Conservation (phyloP, 805 yeast genomes). For the Ogataea chonburiensis region DNA sequence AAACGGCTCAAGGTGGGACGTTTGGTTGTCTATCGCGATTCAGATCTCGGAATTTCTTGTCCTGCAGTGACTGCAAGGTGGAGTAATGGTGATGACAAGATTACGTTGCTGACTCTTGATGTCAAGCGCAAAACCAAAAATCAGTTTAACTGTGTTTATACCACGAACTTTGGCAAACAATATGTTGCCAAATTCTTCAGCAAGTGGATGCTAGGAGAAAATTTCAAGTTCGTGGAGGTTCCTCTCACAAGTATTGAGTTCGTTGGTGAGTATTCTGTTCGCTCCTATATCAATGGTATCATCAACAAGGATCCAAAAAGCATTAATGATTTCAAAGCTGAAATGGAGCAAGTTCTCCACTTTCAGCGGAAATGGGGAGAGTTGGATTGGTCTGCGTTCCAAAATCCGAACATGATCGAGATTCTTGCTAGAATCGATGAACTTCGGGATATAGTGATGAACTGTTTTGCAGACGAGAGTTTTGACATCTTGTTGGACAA, state of each 20-base stretch:
- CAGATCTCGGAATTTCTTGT: constrained; percentile 32
- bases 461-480: constrained; percentile 31
- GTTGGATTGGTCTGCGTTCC: constrained; percentile 38
- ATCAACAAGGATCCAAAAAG: constrained; percentile 38
- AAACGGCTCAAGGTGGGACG: constrained; percentile 53
- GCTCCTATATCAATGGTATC: constrained; percentile 35
- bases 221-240: constrained; percentile 36
- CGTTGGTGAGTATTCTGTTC: constrained; percentile 39
- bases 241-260: constrained; percentile 43
- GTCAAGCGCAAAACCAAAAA: constrained; percentile 29
- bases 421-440: constrained; percentile 39
- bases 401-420: constrained; percentile 37
- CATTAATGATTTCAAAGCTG: constrained; percentile 36
- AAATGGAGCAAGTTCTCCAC: constrained; percentile 36
- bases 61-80: constrained; percentile 57
- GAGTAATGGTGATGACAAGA: constrained; percentile 32
- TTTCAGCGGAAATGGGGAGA: constrained; percentile 45
- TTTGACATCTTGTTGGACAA: constrained; percentile 15
- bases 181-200: constrained; percentile 39
- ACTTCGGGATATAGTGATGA: constrained; percentile 22
- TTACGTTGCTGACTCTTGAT: constrained; percentile 46
- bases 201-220: constrained; percentile 27
- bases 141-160: constrained; percentile 23
- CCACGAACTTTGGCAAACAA: constrained; percentile 26
- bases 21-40: constrained; percentile 55